Conservation (phyloP, 2,329 filamentous ascomycete genomes). For the Colletotrichum somersetense region DNA sequence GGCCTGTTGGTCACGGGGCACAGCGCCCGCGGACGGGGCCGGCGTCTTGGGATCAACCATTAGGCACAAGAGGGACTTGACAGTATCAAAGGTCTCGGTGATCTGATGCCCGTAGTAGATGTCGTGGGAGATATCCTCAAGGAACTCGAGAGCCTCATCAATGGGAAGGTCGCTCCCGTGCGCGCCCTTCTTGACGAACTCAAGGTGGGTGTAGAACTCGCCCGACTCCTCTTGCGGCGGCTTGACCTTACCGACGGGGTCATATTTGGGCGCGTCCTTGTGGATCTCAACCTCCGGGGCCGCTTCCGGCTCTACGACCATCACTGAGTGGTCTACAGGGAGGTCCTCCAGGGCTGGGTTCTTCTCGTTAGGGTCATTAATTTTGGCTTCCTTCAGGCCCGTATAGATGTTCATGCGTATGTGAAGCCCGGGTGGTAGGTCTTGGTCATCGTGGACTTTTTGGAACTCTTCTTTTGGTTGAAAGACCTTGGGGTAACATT, state of each 20-base stretch:
- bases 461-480: slow-evolving; percentile 75
- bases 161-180: slow-evolving; percentile 51
- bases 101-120: slow-evolving; percentile 78
- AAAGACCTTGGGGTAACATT: slow-evolving; percentile 77
- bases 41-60: slow-evolving; percentile 53
- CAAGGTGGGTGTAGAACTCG: slow-evolving; percentile 42
- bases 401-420: slow-evolving; percentile 74
- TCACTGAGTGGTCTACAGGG: slow-evolving; percentile 64
- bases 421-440: slow-evolving; percentile 74
- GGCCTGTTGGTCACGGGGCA: slow-evolving; percentile 63
- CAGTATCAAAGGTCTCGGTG: slow-evolving; percentile 65
- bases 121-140: slow-evolving; percentile 76
- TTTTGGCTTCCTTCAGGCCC: slow-evolving; percentile 74
- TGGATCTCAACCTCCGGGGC: slow-evolving; percentile 53
- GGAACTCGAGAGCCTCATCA: slow-evolving; percentile 65
- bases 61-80: slow-evolving; percentile 70
- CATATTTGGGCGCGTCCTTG: slow-evolving; percentile 67
- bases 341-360: slow-evolving; percentile 62
- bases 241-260: slow-evolving; percentile 69
- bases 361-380: slow-evolving; percentile 70
- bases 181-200: slow-evolving; percentile 43
- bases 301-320: slow-evolving; percentile 66
- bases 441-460: slow-evolving; percentile 72
- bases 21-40: slow-evolving; percentile 44
- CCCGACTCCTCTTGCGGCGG: slow-evolving; percentile 57